Base-by-base conservation (phyloP, 2,329 filamentous ascomycete genomes). In the Cladosporium sp. region DNA sequence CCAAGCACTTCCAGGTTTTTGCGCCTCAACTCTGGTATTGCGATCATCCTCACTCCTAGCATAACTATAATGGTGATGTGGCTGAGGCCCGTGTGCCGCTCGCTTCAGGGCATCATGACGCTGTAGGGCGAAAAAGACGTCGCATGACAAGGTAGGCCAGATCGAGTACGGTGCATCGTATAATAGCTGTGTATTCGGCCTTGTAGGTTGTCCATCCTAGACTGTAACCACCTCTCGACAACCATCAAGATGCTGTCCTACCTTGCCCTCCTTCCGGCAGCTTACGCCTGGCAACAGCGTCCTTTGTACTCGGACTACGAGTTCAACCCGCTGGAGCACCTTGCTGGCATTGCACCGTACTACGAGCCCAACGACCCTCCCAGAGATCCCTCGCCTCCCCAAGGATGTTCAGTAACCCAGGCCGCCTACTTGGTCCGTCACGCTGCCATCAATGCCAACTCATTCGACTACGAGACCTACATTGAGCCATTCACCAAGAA, bases 401-500 rank as follows among this genome's bases (percentile, higher is more conserved):
- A 79, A 68, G 79, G 79, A 58, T 82, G 79, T 72, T 77, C 79
- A 63, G 77, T 81, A 25, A 79, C 76, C 9, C 70, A 76, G 51
- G 78, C 77, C 9, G 74, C 79, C 5, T 80, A 80, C 62, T 74
- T 81, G 6, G 72, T 80, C 19, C 74, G 79, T 11, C 79, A 81
- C 66, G 78, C 78, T 1, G 78, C 79, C 37, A 81, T 82, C 61
- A 80, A 78, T 60, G 77, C 77, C 38, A 82, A 82, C 59, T 77
- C 80, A 59, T 81, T 80, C 65, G 79, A 81, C 61, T 81, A 77
- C 63, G 79, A 81, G 64, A 69, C 72, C 36, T 81, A 80, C 66
- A 77, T 82, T 28, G 75, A 79, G 64, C 78, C 79, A 0, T 81
- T 82, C 64, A 74, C 76, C 4, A 66, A 78, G 60, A 88, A 88